Evolutionary conservation across 164 flowering plant species (phyloP).

Genomic region (Berberis thunbergii): DNA sequence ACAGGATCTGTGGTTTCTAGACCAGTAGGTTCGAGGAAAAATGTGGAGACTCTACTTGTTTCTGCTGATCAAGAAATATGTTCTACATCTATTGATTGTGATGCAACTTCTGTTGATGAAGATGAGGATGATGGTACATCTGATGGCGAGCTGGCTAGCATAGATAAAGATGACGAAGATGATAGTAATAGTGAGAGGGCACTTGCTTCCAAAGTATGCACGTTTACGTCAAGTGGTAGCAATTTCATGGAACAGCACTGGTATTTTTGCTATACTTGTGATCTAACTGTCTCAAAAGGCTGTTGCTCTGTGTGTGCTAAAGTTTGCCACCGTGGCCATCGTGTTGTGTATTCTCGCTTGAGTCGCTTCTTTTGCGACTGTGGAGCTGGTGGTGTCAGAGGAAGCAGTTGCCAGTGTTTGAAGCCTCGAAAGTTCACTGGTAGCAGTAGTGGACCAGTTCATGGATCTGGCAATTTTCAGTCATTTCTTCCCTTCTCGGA

Average conservation of each 20-base stretch:
- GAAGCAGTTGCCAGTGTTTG: conserved; percentile 91
- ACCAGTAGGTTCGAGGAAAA: conserved; percentile 46
- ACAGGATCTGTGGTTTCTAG: conserved; percentile 38
- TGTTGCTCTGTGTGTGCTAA: conserved; percentile 99
- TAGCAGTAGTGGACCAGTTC: conserved; percentile 32
- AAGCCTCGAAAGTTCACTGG: conserved; percentile 86
- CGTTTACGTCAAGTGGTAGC: conserved; percentile 98
- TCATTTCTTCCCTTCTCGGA: conserved; percentile 62
- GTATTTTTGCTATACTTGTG: conserved; percentile 99
- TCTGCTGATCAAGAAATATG: conserved; percentile 61
- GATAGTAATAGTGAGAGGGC: conserved; percentile 76
- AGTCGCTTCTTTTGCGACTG: conserved; percentile 99
- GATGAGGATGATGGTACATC: conserved; percentile 99
- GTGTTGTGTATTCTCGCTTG: conserved; percentile 97
- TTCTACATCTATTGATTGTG: conserved; percentile 68
- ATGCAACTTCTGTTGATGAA: conserved; percentile 88
- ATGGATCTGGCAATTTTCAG: conserved; percentile 44
- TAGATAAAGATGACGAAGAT: conserved; percentile 92
- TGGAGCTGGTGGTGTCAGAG: conserved; percentile 98
- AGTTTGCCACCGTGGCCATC: conserved; percentile 98
- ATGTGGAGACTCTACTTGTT: conserved; percentile 51
- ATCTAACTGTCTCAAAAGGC: conserved; percentile 93
- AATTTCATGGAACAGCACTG: conserved; percentile 99
- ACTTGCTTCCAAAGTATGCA: conserved; percentile 95
- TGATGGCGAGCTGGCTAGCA: conserved; percentile 89